Base-by-base conservation (phyloP, 208 protist genomes). In the Trypanosoma platydactyli region DNA sequence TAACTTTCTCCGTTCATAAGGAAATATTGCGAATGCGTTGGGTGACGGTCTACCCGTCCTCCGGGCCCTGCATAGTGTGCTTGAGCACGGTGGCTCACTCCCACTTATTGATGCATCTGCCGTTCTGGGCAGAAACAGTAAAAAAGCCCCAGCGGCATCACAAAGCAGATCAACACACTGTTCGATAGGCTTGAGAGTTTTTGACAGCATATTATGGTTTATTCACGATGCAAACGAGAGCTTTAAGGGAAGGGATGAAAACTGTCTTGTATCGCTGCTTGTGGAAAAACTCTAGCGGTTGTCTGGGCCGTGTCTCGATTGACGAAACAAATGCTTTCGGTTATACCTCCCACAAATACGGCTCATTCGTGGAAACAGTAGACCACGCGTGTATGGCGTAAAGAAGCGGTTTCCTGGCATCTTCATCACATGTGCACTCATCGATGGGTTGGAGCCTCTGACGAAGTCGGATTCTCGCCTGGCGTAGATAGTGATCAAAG, bases 101-200 rank as follows among this genome's bases (percentile, higher is more conserved):
- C 25, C 84, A 7, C 62, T 98, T 16, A n/a, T 98, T 0, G 96
- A 98, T 45, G 97, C 96, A 72, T 72, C 84, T 76, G 94, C 81
- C 72, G 79, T 79, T 29, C 65, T 89, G 0, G 86, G 86, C 29
- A 83, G 83, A 33, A 92, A 92, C 81, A 84, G 89, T 51, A 88
- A 88, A 40, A 98, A 98, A 78, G 95, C 97, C 3, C 89, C 9
- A 95, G 81, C 27, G 95, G 97, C 41, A 98, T 98, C 49, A 96
- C 96, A n/a, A 40, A 93, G 82, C 9, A 83, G 80, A 9, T 60
- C 50, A 1, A 97, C 95, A 12, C 73, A 83, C 45, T 84, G 86
- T 27, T 92, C 98, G 82, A 71, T 79, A 45, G 53, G 75, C 51
- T 54, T 62, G 25, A 57, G 65, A 1, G 69, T 89, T 13, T 60